Percentiles rank a stretch among this genome's conserved stretches.
These are phyloP conservation scores for Chalciporus sp. DNA, from an alignment of 1,284 basidiomycete genomes.

Conservation along the genomic window DNA sequence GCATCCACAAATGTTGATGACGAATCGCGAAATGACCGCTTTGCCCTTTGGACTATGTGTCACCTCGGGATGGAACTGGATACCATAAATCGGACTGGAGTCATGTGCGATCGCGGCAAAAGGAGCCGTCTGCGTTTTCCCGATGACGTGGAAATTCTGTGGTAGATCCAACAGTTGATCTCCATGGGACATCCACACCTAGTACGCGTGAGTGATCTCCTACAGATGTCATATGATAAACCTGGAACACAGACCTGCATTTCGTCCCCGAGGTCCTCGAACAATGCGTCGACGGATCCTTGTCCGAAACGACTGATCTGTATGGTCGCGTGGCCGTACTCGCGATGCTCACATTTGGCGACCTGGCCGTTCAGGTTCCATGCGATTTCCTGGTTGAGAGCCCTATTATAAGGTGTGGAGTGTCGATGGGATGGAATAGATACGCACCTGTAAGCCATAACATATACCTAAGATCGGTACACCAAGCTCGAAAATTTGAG, in stretches of 20 bases:
- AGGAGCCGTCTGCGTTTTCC: constrained; percentile 85
- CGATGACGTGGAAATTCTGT: constrained; percentile 86
- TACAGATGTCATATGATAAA: background rate
- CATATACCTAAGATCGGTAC: constrained; percentile 97
- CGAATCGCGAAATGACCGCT: constrained; percentile 89
- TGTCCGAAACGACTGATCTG: constrained; percentile 72
- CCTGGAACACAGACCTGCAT: constrained; percentile 61
- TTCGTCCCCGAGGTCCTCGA: constrained; percentile 81
- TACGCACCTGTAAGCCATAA: constrained; percentile 89
- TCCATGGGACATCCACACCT: constrained; percentile 99
- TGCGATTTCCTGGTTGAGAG: constrained; percentile 75
- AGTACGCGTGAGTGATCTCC: background rate
- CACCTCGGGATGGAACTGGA: constrained; percentile 99
- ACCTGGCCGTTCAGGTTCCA: constrained; percentile 89
- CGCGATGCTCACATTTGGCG: constrained; percentile 87
- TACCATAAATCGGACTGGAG: constrained; percentile 90
- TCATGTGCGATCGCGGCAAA: constrained; percentile 95
- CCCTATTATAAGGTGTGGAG: background rate
- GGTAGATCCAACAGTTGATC: constrained; percentile 90
- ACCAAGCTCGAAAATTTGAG: constrained; percentile 89
- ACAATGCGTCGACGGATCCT: constrained; percentile 73
- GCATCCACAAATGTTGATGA: constrained; percentile 86
- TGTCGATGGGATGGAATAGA: background rate
- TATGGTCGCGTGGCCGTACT: constrained; percentile 92
- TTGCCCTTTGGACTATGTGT: constrained; percentile 92